These are phyloP conservation scores for Biscogniauxia sp. DNA, from an alignment of 2,329 filamentous ascomycete genomes.

Conservation along the genomic window DNA sequence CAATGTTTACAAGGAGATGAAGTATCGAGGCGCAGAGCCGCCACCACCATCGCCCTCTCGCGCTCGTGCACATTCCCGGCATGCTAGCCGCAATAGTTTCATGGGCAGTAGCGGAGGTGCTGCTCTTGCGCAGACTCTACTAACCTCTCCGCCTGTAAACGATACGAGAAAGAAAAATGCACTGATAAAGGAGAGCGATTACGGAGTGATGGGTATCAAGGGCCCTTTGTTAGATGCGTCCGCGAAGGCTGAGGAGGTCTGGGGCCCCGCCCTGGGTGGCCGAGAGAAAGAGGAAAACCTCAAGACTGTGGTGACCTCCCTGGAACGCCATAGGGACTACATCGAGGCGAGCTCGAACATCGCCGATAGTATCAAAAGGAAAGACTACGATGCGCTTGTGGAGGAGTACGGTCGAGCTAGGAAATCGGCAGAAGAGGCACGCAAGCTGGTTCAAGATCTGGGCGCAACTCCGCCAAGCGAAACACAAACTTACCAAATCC, in stretches of 20 bases:
- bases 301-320: constrained; percentile 70
- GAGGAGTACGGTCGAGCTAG: constrained; percentile 85
- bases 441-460: constrained; percentile 59
- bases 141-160: constrained; percentile 36
- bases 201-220: constrained; percentile 85
- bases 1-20: constrained; percentile 99
- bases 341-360: constrained; percentile 78
- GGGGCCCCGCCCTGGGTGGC: constrained; percentile 90
- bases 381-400: constrained; percentile 83
- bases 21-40: constrained; percentile 61
- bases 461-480: constrained; percentile 64
- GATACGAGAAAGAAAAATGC: constrained; percentile 82
- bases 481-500: constrained; percentile 77
- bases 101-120: constrained; percentile 47
- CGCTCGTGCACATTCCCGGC: constrained; percentile 57
- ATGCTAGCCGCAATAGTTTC: constrained; percentile 66
- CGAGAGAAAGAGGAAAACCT: constrained; percentile 87
- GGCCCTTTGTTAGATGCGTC: constrained; percentile 83
- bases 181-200: constrained; percentile 87
- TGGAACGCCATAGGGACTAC: constrained; percentile 77
- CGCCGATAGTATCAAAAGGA: constrained; percentile 81
- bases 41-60: constrained; percentile 39
- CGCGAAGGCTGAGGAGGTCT: constrained; percentile 93
- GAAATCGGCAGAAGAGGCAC: constrained; percentile 75
- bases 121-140: constrained; percentile 38